Evolutionary conservation across 2,329 filamentous ascomycete species (phyloP).

Genomic region (Colletotrichum karsti): DNA sequence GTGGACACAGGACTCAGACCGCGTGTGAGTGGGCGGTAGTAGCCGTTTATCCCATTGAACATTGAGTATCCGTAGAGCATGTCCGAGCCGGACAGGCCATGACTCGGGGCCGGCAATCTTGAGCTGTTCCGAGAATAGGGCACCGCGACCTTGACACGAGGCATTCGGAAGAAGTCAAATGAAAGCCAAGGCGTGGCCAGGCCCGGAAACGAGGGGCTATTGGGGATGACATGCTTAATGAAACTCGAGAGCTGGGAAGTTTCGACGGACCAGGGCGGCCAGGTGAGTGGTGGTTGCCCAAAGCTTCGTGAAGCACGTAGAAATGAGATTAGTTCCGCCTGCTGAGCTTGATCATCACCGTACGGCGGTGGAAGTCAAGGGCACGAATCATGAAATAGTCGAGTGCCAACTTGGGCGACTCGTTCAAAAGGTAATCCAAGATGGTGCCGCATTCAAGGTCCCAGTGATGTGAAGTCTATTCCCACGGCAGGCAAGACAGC

Average conservation of each 20-base stretch:
- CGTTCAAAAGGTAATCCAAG: background rate
- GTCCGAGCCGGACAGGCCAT: background rate
- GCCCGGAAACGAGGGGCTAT: background rate
- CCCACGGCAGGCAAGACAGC: background rate
- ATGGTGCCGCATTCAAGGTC: background rate
- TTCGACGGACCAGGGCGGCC: background rate
- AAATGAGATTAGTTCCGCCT: background rate
- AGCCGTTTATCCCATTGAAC: conserved; percentile 2
- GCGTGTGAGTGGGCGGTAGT: background rate
- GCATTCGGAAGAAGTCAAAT: background rate
- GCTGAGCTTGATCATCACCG: background rate
- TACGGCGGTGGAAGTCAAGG: background rate
- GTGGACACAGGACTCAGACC: conserved; percentile 14
- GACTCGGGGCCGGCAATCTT: background rate
- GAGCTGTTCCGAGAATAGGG: background rate
- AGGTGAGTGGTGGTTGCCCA: background rate
- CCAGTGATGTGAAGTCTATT: background rate
- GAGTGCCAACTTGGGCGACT: background rate
- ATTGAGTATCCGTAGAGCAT: background rate
- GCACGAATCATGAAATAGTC: background rate
- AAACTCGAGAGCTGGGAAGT: conserved; percentile 2
- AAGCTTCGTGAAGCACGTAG: background rate
- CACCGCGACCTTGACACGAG: background rate
- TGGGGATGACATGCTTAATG: background rate
- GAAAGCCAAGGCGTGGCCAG: background rate